phyloP scores from a whole-genome alignment of 2,329 filamentous ascomycete species.

The Pestalotiopsis sp. region DNA sequence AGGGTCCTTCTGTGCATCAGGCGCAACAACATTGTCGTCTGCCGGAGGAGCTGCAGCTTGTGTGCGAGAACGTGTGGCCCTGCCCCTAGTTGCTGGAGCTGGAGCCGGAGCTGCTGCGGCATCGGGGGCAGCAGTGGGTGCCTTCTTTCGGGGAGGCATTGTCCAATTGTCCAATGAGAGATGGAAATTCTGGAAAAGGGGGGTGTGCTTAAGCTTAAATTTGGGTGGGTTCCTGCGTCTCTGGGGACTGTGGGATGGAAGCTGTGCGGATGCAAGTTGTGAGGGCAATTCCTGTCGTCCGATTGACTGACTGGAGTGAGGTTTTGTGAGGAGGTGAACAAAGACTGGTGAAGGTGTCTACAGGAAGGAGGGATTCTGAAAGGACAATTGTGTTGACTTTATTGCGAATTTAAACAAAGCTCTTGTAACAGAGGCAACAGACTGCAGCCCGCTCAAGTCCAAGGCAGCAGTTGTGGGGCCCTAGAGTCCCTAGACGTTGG shows the following conservation, averaged over 20 bases:
- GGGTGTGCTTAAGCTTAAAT: conserved; percentile 1
- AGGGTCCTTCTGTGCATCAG: conserved; percentile 2
- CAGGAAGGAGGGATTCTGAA: background rate
- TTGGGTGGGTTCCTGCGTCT: background rate
- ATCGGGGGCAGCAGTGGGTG: too few species aligned
- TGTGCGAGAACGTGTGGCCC: conserved; percentile 8
- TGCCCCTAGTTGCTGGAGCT: background rate
- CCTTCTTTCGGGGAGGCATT: conserved; percentile 12
- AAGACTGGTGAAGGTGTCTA: background rate
- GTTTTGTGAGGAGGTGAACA: background rate
- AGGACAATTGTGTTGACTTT: conserved; percentile 8
- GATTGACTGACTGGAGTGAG: background rate
- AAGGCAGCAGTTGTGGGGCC: conserved; percentile 11
- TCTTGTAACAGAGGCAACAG: conserved; percentile 11
- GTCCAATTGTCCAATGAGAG: conserved; percentile 5
- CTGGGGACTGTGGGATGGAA: background rate
- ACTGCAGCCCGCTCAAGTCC: background rate
- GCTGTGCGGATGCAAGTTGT: background rate
- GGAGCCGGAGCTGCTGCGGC: background rate
- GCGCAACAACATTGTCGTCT: background rate
- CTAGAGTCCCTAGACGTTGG: background rate
- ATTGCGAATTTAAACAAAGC: conserved; percentile 10
- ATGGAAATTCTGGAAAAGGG: background rate
- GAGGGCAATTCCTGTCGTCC: background rate
- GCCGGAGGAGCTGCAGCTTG: background rate